These are phyloP conservation scores for Ajuga chamaepitys DNA, from an alignment of 257 asterid genomes.

Conservation along the genomic window DNA sequence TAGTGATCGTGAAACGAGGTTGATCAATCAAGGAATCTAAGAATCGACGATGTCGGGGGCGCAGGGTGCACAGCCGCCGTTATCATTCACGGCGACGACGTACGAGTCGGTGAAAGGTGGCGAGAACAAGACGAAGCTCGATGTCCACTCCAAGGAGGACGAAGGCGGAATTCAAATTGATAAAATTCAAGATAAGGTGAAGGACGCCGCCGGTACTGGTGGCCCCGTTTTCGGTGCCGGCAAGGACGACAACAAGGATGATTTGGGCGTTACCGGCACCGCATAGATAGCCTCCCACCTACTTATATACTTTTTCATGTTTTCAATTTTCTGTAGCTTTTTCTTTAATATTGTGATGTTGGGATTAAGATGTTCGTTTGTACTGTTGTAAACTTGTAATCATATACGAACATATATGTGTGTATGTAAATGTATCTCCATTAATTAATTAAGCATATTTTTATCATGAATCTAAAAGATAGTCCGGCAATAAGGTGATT, in stretches of 20 bases:
- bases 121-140: conserved; percentile 51
- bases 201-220: conserved; percentile 74
- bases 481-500: too few relatives aligned
- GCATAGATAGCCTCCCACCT: background rate
- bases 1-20: too few relatives aligned
- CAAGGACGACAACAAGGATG: conserved; percentile 47
- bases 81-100: conserved; percentile 53
- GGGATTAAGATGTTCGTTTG: too few relatives aligned
- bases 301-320: background rate
- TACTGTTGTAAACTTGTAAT: too few relatives aligned
- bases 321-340: background rate
- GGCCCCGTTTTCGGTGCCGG: conserved; percentile 82
- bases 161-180: conserved; percentile 65
- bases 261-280: conserved; percentile 77
- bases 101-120: conserved; percentile 65
- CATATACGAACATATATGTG: too few relatives aligned
- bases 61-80: conserved; percentile 90
- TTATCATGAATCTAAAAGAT: too few relatives aligned
- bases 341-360: too few relatives aligned
- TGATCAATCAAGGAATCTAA: background rate
- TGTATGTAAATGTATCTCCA: too few relatives aligned
- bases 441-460: too few relatives aligned
- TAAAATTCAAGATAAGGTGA: conserved; percentile 65
- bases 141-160: conserved; percentile 69
- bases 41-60: conserved; percentile 66